Evolutionary conservation across 2,329 filamentous ascomycete genomes (phyloP), one percentile per base, ranked within the genome.

Genomic region (Waltergamsia citrina): DNA sequence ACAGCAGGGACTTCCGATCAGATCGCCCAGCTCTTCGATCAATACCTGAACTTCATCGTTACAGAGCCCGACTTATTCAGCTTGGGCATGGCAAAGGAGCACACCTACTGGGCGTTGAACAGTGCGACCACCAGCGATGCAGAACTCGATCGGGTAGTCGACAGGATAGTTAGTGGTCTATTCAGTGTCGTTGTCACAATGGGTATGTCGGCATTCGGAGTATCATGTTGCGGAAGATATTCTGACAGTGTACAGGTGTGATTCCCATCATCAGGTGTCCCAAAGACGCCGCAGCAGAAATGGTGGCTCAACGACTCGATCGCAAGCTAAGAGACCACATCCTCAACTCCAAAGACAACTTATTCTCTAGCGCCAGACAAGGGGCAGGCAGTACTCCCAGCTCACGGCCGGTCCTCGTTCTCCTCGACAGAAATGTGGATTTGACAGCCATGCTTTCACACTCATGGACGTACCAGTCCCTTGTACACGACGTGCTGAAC

Each of bases 131-230:
- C 87, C 3, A 85, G 81, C 43, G 92, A 96, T 47, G 85, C 92
- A 38, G 84, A 92, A 51, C 71, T 98, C 35, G 92, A 96, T 50
- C 68, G 73, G 34, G 78, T 92, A 24, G 75, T 98, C 21, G 90
- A 98, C 56, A 79, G 80, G 45, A 90, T 96, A 42, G 92, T 98
- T 33, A 93, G 84, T 49, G 92, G 92, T 1, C 65, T 98, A n/a
- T 98, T 96, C 61, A 95, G 88, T 42, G 92, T 98, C 32, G 81
- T 92, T 39, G 92, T 94, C n/a, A 98, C 92, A 5, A 94, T 95
- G 86, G 90, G 87, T 81, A 68, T 38, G 67, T 14, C 8, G 3
- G 8, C 7, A 6, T 11, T 9, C 10, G 9, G 17, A n/a, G n/a
- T n/a, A n/a, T n/a, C n/a, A n/a, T n/a, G n/a, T n/a, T n/a, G n/a